phyloP scores from a whole-genome alignment of 73 alveolate genomes.

The Tetrahymena elliotti region DNA sequence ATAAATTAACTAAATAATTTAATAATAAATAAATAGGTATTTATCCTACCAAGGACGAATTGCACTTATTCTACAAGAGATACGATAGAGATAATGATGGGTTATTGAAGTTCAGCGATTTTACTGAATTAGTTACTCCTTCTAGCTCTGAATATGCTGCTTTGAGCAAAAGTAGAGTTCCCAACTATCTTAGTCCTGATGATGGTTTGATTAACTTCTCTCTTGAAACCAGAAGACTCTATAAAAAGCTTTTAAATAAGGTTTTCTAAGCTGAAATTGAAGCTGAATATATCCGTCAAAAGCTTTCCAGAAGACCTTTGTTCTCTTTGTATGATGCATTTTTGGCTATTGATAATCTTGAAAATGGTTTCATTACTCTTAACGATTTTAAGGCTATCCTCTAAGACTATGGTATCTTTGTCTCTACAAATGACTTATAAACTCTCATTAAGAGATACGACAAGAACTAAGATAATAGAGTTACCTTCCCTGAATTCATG shows the following conservation, averaged over 20 bases:
- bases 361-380: slow-evolving; percentile 36
- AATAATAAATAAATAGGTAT: background rate
- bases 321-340: slow-evolving; percentile 36
- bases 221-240: slow-evolving; percentile 4
- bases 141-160: slow-evolving; percentile 8
- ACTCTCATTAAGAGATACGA: slow-evolving; percentile 32
- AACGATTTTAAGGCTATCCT: slow-evolving; percentile 20
- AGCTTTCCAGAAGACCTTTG: slow-evolving; percentile 21
- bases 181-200: background rate
- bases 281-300: slow-evolving; percentile 25
- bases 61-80: slow-evolving; percentile 27
- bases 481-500: slow-evolving; percentile 38
- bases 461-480: slow-evolving; percentile 37
- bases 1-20: background rate
- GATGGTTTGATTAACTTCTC: slow-evolving; percentile 25
- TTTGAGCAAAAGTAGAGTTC: slow-evolving; percentile 1
- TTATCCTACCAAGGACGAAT: slow-evolving; percentile 44
- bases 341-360: slow-evolving; percentile 16
- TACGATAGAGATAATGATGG: slow-evolving; percentile 25
- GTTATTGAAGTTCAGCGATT: slow-evolving; percentile 29
- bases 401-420: slow-evolving; percentile 16
- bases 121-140: slow-evolving; percentile 46
- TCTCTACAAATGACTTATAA: slow-evolving; percentile 21
- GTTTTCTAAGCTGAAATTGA: slow-evolving; percentile 13
- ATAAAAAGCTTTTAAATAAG: slow-evolving; percentile 2